These are phyloP conservation scores for Juncus inflexus DNA, from an alignment of 176 grass and related monocot species.

Conservation along the genomic window DNA sequence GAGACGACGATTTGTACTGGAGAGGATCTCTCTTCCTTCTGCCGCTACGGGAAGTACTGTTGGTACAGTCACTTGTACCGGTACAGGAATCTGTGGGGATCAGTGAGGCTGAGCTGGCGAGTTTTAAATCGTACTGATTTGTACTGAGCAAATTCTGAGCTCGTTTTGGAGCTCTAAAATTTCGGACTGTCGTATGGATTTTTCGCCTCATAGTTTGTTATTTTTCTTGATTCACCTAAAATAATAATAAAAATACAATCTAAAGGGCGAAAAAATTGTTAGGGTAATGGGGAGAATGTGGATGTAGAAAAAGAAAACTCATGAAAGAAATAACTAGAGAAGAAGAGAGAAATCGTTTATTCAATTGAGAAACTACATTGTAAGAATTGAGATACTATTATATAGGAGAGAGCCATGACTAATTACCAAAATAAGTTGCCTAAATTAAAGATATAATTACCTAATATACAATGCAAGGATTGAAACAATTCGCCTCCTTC, in stretches of 20 bases:
- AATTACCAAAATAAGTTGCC: too few species aligned
- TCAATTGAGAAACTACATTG: too few species aligned
- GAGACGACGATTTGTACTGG: not conserved
- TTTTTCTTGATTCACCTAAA: conserved; percentile 71
- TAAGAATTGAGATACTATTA: too few species aligned
- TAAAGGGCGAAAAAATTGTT: too few species aligned
- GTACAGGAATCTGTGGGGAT: not conserved
- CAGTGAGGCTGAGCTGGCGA: not conserved
- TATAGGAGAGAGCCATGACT: too few species aligned
- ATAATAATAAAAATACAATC: not conserved
- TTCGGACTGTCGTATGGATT: conserved; percentile 34
- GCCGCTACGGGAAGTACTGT: conserved; percentile 17
- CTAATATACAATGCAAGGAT: too few species aligned
- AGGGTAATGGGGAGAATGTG: too few species aligned
- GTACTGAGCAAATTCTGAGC: conserved; percentile 15
- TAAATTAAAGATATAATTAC: too few species aligned
- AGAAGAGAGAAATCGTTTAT: too few species aligned
- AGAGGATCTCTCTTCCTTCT: conserved; percentile 13
- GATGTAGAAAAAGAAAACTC: too few species aligned
- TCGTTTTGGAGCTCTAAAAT: conserved; percentile 55
- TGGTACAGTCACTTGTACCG: not conserved
- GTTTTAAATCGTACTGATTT: conserved; percentile 19
- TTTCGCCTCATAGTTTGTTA: conserved; percentile 73
- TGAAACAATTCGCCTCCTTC: too few species aligned
- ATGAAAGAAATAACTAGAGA: too few species aligned